Base-by-base conservation (phyloP, 2,329 filamentous ascomycete species). In the Curvularia verruculosa region DNA sequence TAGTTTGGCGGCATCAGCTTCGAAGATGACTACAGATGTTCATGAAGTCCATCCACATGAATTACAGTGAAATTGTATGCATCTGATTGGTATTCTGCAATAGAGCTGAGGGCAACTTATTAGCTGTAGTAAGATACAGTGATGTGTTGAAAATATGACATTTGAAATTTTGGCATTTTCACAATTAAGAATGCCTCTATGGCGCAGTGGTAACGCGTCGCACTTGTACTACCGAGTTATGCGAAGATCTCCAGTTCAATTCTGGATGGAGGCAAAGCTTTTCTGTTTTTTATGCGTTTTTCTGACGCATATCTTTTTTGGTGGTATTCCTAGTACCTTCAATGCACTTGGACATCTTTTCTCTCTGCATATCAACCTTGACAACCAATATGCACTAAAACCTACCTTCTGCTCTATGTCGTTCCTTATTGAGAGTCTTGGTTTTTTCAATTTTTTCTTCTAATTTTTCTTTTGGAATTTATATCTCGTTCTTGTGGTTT, bases 201-300 rank as follows among this genome's bases (percentile, higher is more conserved):
- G 54, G 55, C 53, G 46, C 52, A 60, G 58, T 51, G 58, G 58
- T 60, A 60, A 60, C 47, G 58, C 58, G 58, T 60, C 54, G 58
- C 58, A 60, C 58, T 60, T 60, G 58, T 60, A 60, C 40, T 15
- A 60, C 40, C 7, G 19, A 10, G 40, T 26, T 26, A 60, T 58
- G 58, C 58, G 55, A 60, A 58, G 58, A 58, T 49, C 55, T 40
- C 44, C 52, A 44, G 55, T 60, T 58, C 58, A 47, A 59, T 56
- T 59, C 57, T 46, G 53, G 41, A 41, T 52, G 23, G 34, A 5
- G 34, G 56, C 56, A 59, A n/a, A 36, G 31, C 7, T 19, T 26
- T 13, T 8, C 26, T 26, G 26, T 26, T 0, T 9, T 36, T 36
- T 36, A n/a, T 15, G 15, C 15, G 9, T 34, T n/a, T 34, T 6